Percentiles rank a stretch among this genome's conserved stretches.
These are phyloP conservation scores for Thermomyces lanuginosus DNA, from an alignment of 2,329 filamentous ascomycete genomes.

Conservation along the genomic window DNA sequence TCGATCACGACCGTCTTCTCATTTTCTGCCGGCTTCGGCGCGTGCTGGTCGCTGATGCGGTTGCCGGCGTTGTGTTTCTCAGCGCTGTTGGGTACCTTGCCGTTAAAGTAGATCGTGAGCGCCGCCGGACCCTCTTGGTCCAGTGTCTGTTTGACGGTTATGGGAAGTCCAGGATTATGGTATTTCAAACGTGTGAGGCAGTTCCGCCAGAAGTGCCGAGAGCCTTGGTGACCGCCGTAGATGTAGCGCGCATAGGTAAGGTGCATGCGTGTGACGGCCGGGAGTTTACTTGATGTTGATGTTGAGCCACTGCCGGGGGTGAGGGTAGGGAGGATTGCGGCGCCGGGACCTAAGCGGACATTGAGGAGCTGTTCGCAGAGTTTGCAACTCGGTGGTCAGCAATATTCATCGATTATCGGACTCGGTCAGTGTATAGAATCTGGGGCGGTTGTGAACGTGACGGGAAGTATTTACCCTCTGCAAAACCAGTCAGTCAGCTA, in stretches of 20 bases:
- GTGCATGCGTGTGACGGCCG: conserved; percentile 26
- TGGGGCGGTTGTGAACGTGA: background rate
- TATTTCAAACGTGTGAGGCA: conserved; percentile 80
- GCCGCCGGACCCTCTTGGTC: conserved; percentile 31
- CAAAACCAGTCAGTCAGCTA: conserved; percentile 7
- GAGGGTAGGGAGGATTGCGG: conserved; percentile 52
- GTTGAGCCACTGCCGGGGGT: too few species aligned
- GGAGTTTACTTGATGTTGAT: conserved; percentile 18
- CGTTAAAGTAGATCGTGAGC: conserved; percentile 28
- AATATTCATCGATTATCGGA: too few species aligned
- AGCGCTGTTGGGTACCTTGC: conserved; percentile 15
- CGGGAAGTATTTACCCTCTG: conserved; percentile 14
- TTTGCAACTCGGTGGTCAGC: conserved; percentile 1
- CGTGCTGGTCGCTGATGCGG: conserved; percentile 18
- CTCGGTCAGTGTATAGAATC: too few species aligned
- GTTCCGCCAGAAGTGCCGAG: conserved; percentile 74
- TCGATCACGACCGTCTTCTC: conserved; percentile 23
- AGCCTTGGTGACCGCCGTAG: conserved; percentile 23
- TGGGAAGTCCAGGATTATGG: conserved; percentile 73
- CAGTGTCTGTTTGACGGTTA: conserved; percentile 58
- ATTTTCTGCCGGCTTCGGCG: conserved; percentile 15
- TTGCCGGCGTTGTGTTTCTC: conserved; percentile 10
- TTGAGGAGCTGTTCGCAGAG: conserved; percentile 36
- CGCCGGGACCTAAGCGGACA: conserved; percentile 67
- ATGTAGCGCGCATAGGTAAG: conserved; percentile 30